These are phyloP conservation scores for Exophiala dermatitidis DNA, from an alignment of 2,329 filamentous ascomycete species.

Conservation along the genomic window DNA sequence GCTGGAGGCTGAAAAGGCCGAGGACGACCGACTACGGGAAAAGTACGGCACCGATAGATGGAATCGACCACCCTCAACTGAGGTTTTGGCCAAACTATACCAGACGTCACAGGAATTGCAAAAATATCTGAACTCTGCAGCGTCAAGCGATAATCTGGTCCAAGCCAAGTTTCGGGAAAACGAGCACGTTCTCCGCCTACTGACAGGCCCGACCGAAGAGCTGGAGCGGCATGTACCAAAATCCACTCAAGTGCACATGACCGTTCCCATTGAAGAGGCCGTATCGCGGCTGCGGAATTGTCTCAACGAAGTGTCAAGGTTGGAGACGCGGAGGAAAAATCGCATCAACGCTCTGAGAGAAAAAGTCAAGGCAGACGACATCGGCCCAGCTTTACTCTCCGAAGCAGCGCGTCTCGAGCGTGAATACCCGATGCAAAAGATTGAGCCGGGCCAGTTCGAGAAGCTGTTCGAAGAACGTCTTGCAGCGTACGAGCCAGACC, in stretches of 20 bases:
- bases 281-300: slow-evolving; percentile 68
- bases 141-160: slow-evolving; percentile 61
- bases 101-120: slow-evolving; percentile 70
- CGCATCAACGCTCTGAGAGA: slow-evolving; percentile 72
- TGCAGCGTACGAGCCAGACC: slow-evolving; percentile 71
- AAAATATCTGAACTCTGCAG: slow-evolving; percentile 71
- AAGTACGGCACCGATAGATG: slow-evolving; percentile 86
- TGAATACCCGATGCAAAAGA: slow-evolving; percentile 72
- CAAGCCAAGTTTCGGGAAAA: slow-evolving; percentile 71
- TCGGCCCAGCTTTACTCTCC: slow-evolving; percentile 69
- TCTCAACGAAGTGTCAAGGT: slow-evolving; percentile 74
- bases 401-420: slow-evolving; percentile 82
- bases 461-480: slow-evolving; percentile 79
- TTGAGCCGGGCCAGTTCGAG: slow-evolving; percentile 87
- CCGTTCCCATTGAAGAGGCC: slow-evolving; percentile 70
- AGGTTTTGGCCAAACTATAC: slow-evolving; percentile 67
- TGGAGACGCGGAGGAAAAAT: slow-evolving; percentile 72
- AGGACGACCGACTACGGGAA: slow-evolving; percentile 66
- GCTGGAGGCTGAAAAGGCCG: slow-evolving; percentile 69
- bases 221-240: slow-evolving; percentile 86
- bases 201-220: slow-evolving; percentile 71
- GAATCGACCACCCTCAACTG: slow-evolving; percentile 61
- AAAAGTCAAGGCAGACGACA: slow-evolving; percentile 79
- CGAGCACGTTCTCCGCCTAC: slow-evolving; percentile 64
- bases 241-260: slow-evolving; percentile 69